Conservation (phyloP, 805 yeast species). For the Wickerhamiella kurtzmanii region DNA sequence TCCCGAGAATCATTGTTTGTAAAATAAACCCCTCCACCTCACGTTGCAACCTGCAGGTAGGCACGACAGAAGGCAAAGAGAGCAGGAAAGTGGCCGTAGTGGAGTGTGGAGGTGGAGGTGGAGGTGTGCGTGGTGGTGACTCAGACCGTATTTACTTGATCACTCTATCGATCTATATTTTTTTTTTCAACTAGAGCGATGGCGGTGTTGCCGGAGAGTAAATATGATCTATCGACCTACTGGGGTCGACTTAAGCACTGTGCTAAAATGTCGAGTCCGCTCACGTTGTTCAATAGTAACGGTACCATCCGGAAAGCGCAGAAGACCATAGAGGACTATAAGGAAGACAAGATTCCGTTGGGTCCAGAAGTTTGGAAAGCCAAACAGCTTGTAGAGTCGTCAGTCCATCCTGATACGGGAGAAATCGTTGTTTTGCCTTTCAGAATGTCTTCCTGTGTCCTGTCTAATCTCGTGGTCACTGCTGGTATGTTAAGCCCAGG, state of each 20-base stretch:
- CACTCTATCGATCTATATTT: no score
- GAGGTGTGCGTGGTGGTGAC: neutral
- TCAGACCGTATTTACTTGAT: neutral
- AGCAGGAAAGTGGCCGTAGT: no score
- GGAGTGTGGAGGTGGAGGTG: neutral
- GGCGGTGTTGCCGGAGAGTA: slow-evolving; percentile 20
- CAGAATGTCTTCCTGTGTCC: slow-evolving; percentile 92
- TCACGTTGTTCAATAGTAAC: slow-evolving; percentile 62
- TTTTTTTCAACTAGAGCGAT: neutral
- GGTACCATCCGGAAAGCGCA: slow-evolving; percentile 53
- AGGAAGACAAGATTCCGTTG: slow-evolving; percentile 54
- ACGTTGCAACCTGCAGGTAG: no score
- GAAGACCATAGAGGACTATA: slow-evolving; percentile 52
- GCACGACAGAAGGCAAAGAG: no score
- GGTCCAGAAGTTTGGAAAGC: slow-evolving; percentile 81
- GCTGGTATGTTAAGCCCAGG: slow-evolving; percentile 97
- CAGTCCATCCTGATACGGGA: slow-evolving; percentile 94
- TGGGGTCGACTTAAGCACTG: slow-evolving; percentile 93
- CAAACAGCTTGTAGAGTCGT: slow-evolving; percentile 74
- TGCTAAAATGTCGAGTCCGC: slow-evolving; percentile 84
- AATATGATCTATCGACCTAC: slow-evolving; percentile 67
- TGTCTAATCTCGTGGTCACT: slow-evolving; percentile 86
- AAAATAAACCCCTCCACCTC: no score
- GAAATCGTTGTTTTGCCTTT: slow-evolving; percentile 86
- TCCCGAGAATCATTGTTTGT: slow-evolving; percentile 27